Base-by-base conservation (phyloP, 2,329 filamentous ascomycete species). In the Colletotrichum sp. region DNA sequence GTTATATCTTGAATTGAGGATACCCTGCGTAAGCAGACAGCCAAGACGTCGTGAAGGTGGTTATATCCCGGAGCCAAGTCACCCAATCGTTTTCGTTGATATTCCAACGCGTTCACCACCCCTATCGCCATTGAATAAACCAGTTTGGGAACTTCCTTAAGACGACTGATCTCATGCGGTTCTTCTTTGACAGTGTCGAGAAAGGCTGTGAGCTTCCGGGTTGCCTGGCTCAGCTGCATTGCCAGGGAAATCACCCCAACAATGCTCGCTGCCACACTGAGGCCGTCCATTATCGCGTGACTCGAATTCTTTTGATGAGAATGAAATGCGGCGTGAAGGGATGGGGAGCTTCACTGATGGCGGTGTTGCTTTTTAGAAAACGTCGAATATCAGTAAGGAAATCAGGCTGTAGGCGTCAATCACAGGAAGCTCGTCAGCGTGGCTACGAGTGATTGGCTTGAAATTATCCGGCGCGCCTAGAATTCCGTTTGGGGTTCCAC, bases 141-240 rank as follows among this genome's bases (percentile, higher is more conserved):
- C 6, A 64, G 12, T 6, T 64, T 19, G 0, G 39, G 13, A 1
- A 64, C 12, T 0, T 22, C 60, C 0, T 25, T 64, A 5, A 64
- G 61, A 1, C 61, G 34, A 2, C 4, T 4, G 0, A 64, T 6
- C 3, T 64, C 61, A 1, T 5, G 3, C 0, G 61, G 34, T 15
- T 15, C 61, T 3, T 64, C 34, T 1, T 36, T 25, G 8, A 64
- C 6, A 8, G 8, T 28, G 34, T 64, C 61, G 0, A 64, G 61
- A 1, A 64, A 44, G 15, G n/a, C 8, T 3, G 44, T n/a, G 4
- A 64, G 32, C 22, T 28, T 64, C 5, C 32, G 34, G 15, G 61
- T 44, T 27, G 61, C n/a, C 34, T 64, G 34, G 32, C n/a, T 11
- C 0, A 64, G 61, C 34, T 64, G 34, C 61, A 64, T 64, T 11